A percentile compares a stretch with the other conserved stretches of the same genome.
Evolutionary conservation across 2,329 filamentous ascomycete genomes (phyloP).

Genomic region (Sporothrix mexicana): DNA sequence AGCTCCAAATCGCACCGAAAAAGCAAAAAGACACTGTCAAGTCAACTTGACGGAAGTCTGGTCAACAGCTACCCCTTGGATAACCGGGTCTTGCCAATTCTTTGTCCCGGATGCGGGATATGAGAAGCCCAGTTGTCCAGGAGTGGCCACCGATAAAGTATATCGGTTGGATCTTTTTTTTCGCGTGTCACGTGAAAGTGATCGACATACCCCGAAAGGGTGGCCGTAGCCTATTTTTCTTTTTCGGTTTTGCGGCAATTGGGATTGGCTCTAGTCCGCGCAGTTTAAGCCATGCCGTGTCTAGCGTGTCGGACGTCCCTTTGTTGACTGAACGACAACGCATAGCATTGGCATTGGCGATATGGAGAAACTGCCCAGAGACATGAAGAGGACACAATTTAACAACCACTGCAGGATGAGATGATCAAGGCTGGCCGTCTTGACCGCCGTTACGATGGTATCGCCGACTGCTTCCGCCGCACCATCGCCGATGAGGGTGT

Average conservation of each 20-base stretch:
- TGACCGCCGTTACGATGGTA: constrained; percentile 94
- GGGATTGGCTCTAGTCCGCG: constrained; percentile 11
- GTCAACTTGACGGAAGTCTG: neutral
- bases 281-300: neutral
- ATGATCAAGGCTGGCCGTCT: constrained; percentile 99
- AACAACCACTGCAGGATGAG: constrained; percentile 77
- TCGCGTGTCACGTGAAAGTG: constrained; percentile 26
- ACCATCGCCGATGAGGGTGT: constrained; percentile 91
- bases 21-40: neutral
- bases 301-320: neutral
- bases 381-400: constrained; percentile 38
- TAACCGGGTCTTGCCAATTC: neutral
- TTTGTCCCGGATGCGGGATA: neutral
- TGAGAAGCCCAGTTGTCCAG: neutral
- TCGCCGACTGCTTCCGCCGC: constrained; percentile 92
- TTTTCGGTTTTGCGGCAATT: neutral
- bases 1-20: neutral
- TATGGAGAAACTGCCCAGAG: neutral
- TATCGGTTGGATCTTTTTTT: neutral
- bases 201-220: neutral
- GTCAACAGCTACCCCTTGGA: neutral
- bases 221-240: neutral
- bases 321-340: neutral
- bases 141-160: neutral
- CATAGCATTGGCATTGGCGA: neutral